Evolutionary conservation across 2,329 filamentous ascomycete genomes (phyloP).

Genomic region (Colletotrichum sp.): DNA sequence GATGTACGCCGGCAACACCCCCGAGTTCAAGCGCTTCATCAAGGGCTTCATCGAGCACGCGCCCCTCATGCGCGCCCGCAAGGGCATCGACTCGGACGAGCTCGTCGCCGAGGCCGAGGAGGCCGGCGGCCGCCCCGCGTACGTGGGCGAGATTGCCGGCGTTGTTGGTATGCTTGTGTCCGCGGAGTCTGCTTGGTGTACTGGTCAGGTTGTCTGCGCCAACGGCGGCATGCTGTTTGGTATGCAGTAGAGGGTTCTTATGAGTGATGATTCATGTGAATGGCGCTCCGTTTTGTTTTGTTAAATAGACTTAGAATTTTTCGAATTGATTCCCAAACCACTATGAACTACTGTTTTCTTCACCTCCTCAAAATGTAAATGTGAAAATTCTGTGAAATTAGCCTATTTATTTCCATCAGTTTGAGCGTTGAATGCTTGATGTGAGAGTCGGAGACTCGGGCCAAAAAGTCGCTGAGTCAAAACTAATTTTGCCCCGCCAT

Average conservation of each 20-base stretch:
- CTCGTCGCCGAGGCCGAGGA: constrained; percentile 63
- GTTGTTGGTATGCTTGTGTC: constrained; percentile 79
- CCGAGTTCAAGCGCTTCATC: constrained; percentile 47
- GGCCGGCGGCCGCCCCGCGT: constrained; percentile 65
- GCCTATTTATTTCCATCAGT: not conserved
- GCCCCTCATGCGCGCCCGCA: constrained; percentile 67
- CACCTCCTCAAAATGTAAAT: not conserved
- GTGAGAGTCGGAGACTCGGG: constrained; percentile 3
- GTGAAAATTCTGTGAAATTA: too few species aligned
- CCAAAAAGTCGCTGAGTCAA: constrained; percentile 17
- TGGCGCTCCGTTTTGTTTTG: not conserved
- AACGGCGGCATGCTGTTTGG: constrained; percentile 72
- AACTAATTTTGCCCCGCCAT: constrained; percentile 13
- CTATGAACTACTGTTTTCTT: not conserved
- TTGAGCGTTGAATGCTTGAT: not conserved
- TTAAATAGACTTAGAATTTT: constrained; percentile 1
- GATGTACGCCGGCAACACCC: constrained; percentile 52
- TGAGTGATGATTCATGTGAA: not conserved
- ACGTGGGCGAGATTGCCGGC: constrained; percentile 75
- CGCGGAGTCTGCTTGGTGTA: constrained; percentile 76
- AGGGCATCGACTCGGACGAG: constrained; percentile 65
- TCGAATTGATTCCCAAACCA: constrained; percentile 1
- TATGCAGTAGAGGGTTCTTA: constrained; percentile 29
- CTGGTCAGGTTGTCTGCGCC: constrained; percentile 79
- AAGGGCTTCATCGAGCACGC: constrained; percentile 53